These are phyloP conservation scores for Metschnikowia proteae DNA, from an alignment of 805 yeast genomes.

Conservation along the genomic window DNA sequence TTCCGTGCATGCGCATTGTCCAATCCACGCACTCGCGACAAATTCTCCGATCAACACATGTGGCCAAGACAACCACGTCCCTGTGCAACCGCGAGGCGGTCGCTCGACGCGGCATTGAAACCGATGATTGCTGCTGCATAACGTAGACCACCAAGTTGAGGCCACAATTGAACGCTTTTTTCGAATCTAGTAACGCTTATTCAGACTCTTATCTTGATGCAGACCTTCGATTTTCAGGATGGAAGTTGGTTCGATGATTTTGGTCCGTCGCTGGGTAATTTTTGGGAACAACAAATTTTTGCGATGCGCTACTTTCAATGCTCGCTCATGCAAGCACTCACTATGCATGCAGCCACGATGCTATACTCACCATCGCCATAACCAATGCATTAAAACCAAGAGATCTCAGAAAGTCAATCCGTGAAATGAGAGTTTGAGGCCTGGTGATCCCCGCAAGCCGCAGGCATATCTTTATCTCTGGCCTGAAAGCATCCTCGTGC, in stretches of 20 bases:
- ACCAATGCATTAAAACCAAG: background rate
- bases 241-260: background rate
- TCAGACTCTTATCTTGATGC: background rate
- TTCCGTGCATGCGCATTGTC: background rate
- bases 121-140: background rate
- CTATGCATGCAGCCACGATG: background rate
- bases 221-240: background rate
- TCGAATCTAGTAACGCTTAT: background rate
- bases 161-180: no score
- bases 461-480: background rate
- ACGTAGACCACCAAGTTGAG: background rate
- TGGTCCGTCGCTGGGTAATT: no score
- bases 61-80: background rate
- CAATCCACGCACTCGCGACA: background rate
- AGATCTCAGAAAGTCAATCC: no score
- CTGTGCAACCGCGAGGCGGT: background rate
- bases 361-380: no score
- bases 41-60: background rate
- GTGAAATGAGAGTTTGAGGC: no score
- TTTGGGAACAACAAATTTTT: background rate
- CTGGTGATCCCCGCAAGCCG: no score
- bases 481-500: background rate
- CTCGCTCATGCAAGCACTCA: background rate
- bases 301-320: constrained; percentile 4
- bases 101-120: background rate